Evolutionary conservation across 192 early-diverging fungal genomes (phyloP).

Genomic region (Podila epigama): DNA sequence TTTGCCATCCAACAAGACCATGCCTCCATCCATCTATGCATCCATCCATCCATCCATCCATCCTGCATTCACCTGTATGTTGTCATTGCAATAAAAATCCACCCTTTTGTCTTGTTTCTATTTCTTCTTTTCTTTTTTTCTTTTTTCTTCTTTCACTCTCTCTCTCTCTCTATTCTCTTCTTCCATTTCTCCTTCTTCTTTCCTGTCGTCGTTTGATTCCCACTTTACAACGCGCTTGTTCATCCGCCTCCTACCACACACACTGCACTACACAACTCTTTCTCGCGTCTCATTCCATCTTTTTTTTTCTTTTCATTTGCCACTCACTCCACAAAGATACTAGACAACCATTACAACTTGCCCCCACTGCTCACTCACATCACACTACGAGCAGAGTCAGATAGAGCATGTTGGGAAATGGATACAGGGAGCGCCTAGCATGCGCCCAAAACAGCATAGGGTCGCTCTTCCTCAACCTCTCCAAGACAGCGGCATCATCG

Average conservation of each 20-base stretch:
- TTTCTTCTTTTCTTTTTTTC: not conserved
- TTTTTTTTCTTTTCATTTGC: too few relatives aligned
- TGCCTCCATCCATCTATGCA: not conserved
- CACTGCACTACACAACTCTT: too few relatives aligned
- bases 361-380: not conserved
- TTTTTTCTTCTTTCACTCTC: conserved; percentile 4
- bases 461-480: conserved; percentile 20
- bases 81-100: too few relatives aligned
- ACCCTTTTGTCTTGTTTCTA: not conserved
- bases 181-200: not conserved
- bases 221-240: not conserved
- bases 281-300: too few relatives aligned
- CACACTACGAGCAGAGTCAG: not conserved
- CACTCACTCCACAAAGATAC: too few relatives aligned
- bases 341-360: not conserved
- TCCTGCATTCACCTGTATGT: too few relatives aligned
- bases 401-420: conserved; percentile 37
- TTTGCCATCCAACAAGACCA: not conserved
- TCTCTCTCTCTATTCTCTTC: not conserved
- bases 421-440: conserved; percentile 42
- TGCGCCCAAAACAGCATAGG: conserved; percentile 29
- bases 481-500: conserved; percentile 4
- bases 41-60: too few relatives aligned
- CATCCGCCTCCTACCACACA: too few relatives aligned
- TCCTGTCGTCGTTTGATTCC: not conserved